Conservation (phyloP, 2,329 filamentous ascomycete species). For the Ceratocystis cacaofunesta region DNA sequence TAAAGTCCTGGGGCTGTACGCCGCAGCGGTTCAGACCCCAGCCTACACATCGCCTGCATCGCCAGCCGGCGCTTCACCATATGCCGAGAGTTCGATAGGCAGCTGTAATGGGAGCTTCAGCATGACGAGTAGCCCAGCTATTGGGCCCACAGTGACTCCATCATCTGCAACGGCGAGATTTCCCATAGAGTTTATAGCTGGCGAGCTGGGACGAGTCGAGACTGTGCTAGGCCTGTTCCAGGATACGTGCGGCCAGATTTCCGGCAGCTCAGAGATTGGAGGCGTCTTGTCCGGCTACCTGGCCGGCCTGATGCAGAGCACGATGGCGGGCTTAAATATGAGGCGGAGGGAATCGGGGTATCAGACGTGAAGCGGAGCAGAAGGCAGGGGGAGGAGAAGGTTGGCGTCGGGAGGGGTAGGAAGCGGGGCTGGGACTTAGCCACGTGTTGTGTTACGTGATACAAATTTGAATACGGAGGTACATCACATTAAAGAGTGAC, state of each 20-base stretch:
- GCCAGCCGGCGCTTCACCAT: neutral
- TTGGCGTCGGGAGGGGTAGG: neutral
- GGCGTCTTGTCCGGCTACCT: slow-evolving; percentile 30
- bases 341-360: slow-evolving; percentile 23
- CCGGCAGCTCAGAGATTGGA: slow-evolving; percentile 27
- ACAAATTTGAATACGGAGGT: neutral
- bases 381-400: neutral
- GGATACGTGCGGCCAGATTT: slow-evolving; percentile 31
- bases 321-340: slow-evolving; percentile 29
- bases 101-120: neutral
- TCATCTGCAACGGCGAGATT: slow-evolving; percentile 5
- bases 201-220: slow-evolving; percentile 33
- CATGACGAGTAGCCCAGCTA: neutral
- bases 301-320: slow-evolving; percentile 29
- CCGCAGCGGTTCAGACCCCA: neutral
- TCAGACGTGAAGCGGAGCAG: neutral
- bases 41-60: slow-evolving; percentile 1
- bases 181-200: slow-evolving; percentile 8
- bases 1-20: slow-evolving; percentile 24
- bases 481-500: neutral
- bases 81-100: neutral
- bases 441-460: neutral
- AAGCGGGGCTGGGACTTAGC: neutral
- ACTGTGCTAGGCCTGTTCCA: slow-evolving; percentile 35
- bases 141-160: neutral